phyloP scores from a whole-genome alignment of 306 rosid species.

The Malus asiatica region DNA sequence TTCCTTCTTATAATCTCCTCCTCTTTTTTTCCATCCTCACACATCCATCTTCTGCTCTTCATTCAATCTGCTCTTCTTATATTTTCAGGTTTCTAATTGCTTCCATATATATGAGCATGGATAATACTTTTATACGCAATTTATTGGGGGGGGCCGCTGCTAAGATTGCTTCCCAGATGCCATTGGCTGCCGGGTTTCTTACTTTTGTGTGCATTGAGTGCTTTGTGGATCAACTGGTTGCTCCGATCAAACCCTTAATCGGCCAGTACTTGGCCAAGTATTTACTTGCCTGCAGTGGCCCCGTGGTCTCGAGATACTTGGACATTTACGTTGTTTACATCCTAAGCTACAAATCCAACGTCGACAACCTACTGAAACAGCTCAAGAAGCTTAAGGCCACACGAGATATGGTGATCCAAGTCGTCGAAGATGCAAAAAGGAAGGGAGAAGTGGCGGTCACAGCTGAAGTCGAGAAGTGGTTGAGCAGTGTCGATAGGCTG shows the following conservation, averaged over 20 bases:
- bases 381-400: background rate
- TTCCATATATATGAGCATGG: background rate
- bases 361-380: background rate
- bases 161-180: background rate
- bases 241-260: background rate
- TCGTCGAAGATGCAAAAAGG: background rate
- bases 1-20: background rate
- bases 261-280: constrained; percentile 6
- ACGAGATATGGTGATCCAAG: background rate
- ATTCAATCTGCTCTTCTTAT: background rate
- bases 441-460: background rate
- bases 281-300: constrained; percentile 5
- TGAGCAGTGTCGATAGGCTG: background rate
- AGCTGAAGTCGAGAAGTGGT: constrained; percentile 6
- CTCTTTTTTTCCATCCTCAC: background rate
- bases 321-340: background rate
- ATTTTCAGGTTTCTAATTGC: too few species aligned
- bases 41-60: background rate
- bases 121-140: background rate
- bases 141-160: background rate
- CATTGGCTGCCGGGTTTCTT: constrained; percentile 12
- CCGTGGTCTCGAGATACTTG: background rate
- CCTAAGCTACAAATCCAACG: constrained; percentile 6
- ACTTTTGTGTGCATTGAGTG: constrained; percentile 4
- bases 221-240: constrained; percentile 4